Conservation (phyloP, 345 rosid species). For the Ceriops tagal region DNA sequence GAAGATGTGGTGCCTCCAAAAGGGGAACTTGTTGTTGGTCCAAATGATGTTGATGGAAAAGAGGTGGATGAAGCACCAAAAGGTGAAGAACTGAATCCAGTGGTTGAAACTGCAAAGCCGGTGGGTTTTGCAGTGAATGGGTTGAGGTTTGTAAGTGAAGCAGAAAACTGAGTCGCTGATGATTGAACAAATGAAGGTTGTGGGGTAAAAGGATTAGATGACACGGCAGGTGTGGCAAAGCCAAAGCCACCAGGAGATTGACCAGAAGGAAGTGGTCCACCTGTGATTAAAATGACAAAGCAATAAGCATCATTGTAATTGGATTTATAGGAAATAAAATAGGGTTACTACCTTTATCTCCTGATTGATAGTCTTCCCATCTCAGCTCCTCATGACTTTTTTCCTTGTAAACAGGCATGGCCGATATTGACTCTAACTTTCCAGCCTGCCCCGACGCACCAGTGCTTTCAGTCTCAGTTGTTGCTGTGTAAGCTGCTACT, state of each 20-base stretch:
- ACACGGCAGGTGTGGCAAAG: constrained; percentile 46
- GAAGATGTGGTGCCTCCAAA: constrained; percentile 47
- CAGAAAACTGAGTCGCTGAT: constrained; percentile 51
- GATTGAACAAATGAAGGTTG: constrained; percentile 45
- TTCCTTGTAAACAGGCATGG: constrained; percentile 68
- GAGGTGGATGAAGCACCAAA: constrained; percentile 32
- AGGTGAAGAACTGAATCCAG: constrained; percentile 37
- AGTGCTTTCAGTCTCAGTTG: constrained; percentile 54
- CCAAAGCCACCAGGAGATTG: constrained; percentile 58
- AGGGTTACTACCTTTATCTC: constrained; percentile 76
- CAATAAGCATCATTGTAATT: constrained; percentile 3
- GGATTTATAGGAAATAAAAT: background rate
- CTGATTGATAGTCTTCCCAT: constrained; percentile 93
- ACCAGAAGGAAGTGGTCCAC: constrained; percentile 64
- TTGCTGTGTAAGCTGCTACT: constrained; percentile 59
- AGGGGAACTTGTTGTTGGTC: constrained; percentile 39
- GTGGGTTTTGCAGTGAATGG: constrained; percentile 51
- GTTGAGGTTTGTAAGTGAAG: constrained; percentile 35
- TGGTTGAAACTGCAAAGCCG: constrained; percentile 29
- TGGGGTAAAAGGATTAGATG: constrained; percentile 47
- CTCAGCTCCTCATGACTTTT: constrained; percentile 89
- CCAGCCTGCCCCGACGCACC: constrained; percentile 46
- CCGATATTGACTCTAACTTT: constrained; percentile 80
- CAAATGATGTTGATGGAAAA: constrained; percentile 54
- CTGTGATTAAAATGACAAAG: constrained; percentile 37